These are phyloP conservation scores for Dendrobium huoshanense DNA, from an alignment of 106 monocot species.

Conservation along the genomic window DNA sequence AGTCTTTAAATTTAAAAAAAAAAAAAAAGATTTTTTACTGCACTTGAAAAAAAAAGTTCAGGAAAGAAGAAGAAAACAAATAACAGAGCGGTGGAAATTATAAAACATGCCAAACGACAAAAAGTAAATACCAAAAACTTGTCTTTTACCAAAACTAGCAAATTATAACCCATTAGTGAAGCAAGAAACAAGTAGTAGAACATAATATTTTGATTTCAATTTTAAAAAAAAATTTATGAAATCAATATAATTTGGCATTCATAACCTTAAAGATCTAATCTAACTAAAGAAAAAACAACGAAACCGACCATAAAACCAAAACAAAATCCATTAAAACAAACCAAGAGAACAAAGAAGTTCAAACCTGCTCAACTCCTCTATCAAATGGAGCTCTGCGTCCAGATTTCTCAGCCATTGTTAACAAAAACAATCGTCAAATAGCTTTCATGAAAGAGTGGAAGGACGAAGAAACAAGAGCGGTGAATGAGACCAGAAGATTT, in stretches of 20 bases:
- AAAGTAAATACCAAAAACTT: not conserved
- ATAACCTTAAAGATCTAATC: no score
- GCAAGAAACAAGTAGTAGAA: not conserved
- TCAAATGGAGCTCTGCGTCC: conserved; percentile 33
- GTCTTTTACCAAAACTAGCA: not conserved
- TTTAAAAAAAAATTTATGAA: no score
- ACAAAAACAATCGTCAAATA: not conserved
- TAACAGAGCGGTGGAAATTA: not conserved
- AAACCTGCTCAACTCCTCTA: conserved; percentile 53
- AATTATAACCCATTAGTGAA: not conserved
- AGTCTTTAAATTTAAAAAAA: not conserved
- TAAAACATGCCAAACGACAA: not conserved
- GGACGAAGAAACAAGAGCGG: conserved; percentile 2
- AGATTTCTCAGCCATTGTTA: conserved; percentile 30
- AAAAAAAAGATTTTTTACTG: not conserved
- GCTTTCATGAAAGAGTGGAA: conserved; percentile 3
- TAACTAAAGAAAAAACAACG: no score
- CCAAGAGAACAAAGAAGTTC: not conserved
- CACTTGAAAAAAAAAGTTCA: not conserved
- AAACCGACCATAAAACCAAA: not conserved
- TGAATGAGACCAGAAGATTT: not conserved
- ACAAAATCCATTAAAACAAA: not conserved
- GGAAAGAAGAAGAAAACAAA: not conserved
- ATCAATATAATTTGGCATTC: no score
- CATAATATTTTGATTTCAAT: no score